These are phyloP conservation scores for Diplogelasinospora grovesii DNA, from an alignment of 495 filamentous ascomycete genomes.

Conservation along the genomic window DNA sequence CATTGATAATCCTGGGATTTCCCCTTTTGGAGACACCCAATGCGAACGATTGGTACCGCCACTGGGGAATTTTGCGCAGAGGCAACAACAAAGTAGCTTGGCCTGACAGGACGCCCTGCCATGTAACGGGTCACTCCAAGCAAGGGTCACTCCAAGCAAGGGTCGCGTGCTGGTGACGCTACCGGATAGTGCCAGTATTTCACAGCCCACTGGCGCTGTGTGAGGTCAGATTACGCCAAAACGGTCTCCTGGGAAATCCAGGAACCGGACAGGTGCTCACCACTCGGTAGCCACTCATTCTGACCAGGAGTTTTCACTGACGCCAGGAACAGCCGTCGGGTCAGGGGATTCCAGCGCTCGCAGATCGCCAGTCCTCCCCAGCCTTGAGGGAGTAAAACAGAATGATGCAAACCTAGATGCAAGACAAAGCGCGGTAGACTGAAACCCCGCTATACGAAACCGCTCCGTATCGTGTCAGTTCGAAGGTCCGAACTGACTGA, in stretches of 20 bases:
- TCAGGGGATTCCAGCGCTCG: background rate
- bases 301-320: no score
- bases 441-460: slow-evolving; percentile 11
- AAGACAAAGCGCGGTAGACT: slow-evolving; percentile 14
- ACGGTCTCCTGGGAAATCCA: slow-evolving; percentile 6
- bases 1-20: slow-evolving; percentile 34
- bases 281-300: no score
- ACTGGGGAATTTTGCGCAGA: slow-evolving; percentile 28
- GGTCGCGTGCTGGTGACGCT: slow-evolving; percentile 14
- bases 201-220: no score
- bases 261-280: background rate
- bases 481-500: slow-evolving; percentile 7
- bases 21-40: slow-evolving; percentile 27
- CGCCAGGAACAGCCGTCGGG: slow-evolving; percentile 10
- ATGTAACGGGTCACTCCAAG: slow-evolving; percentile 19
- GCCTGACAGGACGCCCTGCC: slow-evolving; percentile 42
- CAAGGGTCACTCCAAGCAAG: slow-evolving; percentile 17
- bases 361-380: no score
- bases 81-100: slow-evolving; percentile 44
- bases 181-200: no score
- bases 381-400: slow-evolving; percentile 16
- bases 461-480: slow-evolving; percentile 7
- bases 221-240: no score
- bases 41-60: slow-evolving; percentile 27
- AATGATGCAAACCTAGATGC: slow-evolving; percentile 13